A percentile compares a stretch with the other conserved stretches of the same genome.
phyloP scores from a whole-genome alignment of 768 basidiomycete species.

The Boletus pseudo-olivaceus region DNA sequence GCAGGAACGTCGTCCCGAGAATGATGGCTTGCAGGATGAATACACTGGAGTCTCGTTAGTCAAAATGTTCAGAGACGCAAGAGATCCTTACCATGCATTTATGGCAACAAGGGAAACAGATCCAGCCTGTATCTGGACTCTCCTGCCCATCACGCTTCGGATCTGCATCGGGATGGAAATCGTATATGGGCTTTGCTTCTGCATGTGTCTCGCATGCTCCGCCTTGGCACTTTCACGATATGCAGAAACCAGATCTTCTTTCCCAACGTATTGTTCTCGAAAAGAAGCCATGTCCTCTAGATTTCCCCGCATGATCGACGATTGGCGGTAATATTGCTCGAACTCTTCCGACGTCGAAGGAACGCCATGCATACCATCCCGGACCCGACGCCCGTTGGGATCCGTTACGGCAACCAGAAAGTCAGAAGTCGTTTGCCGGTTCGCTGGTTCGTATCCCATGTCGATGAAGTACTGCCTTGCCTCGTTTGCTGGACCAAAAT shows the following conservation, averaged over 20 bases:
- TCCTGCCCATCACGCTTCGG: slow-evolving; percentile 43
- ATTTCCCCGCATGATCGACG: slow-evolving; percentile 40
- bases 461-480: slow-evolving; percentile 59
- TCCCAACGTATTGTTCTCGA: slow-evolving; percentile 42
- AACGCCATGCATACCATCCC: slow-evolving; percentile 26
- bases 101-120: slow-evolving; percentile 36
- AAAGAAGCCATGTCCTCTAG: slow-evolving; percentile 48
- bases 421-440: slow-evolving; percentile 61
- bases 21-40: slow-evolving; percentile 31
- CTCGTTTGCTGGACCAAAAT: slow-evolving; percentile 52
- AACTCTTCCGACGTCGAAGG: slow-evolving; percentile 56
- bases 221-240: slow-evolving; percentile 49
- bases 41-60: slow-evolving; percentile 34
- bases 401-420: slow-evolving; percentile 63
- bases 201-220: slow-evolving; percentile 50
- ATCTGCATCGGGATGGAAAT: slow-evolving; percentile 49
- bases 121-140: slow-evolving; percentile 44
- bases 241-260: slow-evolving; percentile 37
- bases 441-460: slow-evolving; percentile 52
- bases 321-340: slow-evolving; percentile 44
- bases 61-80: neutral
- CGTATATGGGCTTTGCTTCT: slow-evolving; percentile 45
- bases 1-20: slow-evolving; percentile 44
- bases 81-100: slow-evolving; percentile 15
- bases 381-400: slow-evolving; percentile 53